Conservation (phyloP, 2,329 filamentous ascomycete genomes). For the Apiospora sp. region DNA sequence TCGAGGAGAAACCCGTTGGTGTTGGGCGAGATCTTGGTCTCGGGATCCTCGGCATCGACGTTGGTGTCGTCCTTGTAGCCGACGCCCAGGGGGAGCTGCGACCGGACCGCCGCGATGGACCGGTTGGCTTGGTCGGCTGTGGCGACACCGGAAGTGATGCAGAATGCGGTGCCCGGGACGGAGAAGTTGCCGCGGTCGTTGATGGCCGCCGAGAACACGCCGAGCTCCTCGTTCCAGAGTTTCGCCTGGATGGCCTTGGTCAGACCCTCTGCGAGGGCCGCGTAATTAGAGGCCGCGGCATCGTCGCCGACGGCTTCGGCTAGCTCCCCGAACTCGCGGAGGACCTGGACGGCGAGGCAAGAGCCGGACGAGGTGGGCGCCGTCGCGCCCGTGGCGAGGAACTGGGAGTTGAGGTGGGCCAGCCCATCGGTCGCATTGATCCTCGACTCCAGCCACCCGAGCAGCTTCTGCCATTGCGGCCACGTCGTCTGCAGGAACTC, state of each 20-base stretch:
- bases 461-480: slow-evolving; percentile 29
- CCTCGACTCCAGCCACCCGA: slow-evolving; percentile 29
- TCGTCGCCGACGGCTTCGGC: slow-evolving; percentile 34
- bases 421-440: slow-evolving; percentile 31
- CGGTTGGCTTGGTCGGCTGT: slow-evolving; percentile 21
- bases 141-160: slow-evolving; percentile 34
- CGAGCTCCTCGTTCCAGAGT: slow-evolving; percentile 34
- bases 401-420: slow-evolving; percentile 28
- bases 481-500: slow-evolving; percentile 30
- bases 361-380: slow-evolving; percentile 29
- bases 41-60: slow-evolving; percentile 25
- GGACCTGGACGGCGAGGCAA: slow-evolving; percentile 30
- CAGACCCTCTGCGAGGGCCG: slow-evolving; percentile 12
- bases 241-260: slow-evolving; percentile 29
- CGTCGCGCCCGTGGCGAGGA: slow-evolving; percentile 28
- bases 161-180: slow-evolving; percentile 31
- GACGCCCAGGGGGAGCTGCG: slow-evolving; percentile 27
- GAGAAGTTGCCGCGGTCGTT: slow-evolving; percentile 28
- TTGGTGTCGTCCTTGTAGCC: slow-evolving; percentile 35
- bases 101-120: slow-evolving; percentile 28
- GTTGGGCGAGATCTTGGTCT: slow-evolving; percentile 51
- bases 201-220: slow-evolving; percentile 29
- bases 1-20: slow-evolving; percentile 53
- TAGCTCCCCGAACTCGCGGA: slow-evolving; percentile 29
- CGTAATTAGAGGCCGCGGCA: background rate